Evolutionary conservation across 345 rosid genomes (phyloP).

Genomic region (Melastoma malabathricum): DNA sequence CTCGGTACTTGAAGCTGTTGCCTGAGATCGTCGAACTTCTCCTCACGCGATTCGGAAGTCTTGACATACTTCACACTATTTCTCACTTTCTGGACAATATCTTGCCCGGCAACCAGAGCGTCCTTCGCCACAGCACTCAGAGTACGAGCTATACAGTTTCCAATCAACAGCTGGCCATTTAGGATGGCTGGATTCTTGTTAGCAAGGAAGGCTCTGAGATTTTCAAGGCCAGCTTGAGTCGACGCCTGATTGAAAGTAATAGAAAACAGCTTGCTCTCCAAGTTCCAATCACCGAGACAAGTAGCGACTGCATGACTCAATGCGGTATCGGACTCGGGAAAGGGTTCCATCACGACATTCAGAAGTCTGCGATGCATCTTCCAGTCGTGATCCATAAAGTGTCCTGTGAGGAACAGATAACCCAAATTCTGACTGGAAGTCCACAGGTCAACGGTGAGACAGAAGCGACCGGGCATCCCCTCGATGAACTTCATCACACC

Average conservation of each 20-base stretch:
- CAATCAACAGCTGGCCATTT: constrained; percentile 63
- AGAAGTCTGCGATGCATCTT: constrained; percentile 60
- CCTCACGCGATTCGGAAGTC: constrained; percentile 74
- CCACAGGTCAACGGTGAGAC: constrained; percentile 71
- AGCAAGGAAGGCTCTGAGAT: constrained; percentile 53
- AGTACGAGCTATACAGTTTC: constrained; percentile 52
- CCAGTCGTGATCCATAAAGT: constrained; percentile 76
- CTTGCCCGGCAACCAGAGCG: constrained; percentile 37
- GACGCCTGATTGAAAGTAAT: constrained; percentile 45
- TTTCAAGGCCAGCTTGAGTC: constrained; percentile 42
- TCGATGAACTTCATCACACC: constrained; percentile 50
- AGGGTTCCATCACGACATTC: constrained; percentile 76
- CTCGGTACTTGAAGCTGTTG: constrained; percentile 83
- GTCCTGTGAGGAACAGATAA: constrained; percentile 65
- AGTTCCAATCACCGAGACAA: constrained; percentile 73
- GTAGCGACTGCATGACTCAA: constrained; percentile 70
- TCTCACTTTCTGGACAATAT: constrained; percentile 53
- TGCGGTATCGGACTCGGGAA: constrained; percentile 56
- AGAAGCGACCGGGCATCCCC: constrained; percentile 61
- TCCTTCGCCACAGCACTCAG: constrained; percentile 50
- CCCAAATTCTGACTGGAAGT: constrained; percentile 51
- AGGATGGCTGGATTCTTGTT: constrained; percentile 57
- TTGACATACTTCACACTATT: constrained; percentile 77
- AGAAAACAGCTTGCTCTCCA: constrained; percentile 73
- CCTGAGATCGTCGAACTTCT: constrained; percentile 77